phyloP scores from a whole-genome alignment of 2,329 filamentous ascomycete species.

The Colletotrichum tamarilloi region DNA sequence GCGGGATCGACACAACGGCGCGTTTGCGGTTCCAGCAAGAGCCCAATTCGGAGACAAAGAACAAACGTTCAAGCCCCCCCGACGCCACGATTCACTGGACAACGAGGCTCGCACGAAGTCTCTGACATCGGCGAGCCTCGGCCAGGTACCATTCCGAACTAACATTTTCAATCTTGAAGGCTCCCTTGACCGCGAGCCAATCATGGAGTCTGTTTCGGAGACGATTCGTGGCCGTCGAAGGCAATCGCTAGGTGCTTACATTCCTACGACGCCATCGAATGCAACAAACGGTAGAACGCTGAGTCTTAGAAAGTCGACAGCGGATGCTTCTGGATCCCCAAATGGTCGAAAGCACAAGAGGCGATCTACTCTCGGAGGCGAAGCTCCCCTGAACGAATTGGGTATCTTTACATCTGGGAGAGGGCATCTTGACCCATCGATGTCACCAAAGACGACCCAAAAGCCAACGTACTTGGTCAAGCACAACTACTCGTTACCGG shows the following conservation, averaged over 20 bases:
- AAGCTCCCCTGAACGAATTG: constrained; percentile 1
- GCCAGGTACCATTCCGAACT: constrained; percentile 30
- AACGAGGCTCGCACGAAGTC: constrained; percentile 34
- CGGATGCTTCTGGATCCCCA: background rate
- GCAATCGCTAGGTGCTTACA: constrained; percentile 34
- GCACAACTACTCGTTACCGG: constrained; percentile 35
- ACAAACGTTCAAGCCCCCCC: constrained; percentile 11
- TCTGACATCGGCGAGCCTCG: constrained; percentile 34
- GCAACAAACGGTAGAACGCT: background rate
- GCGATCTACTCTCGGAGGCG: constrained; percentile 13
- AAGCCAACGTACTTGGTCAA: constrained; percentile 40
- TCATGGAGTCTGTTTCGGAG: constrained; percentile 21
- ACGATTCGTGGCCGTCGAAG: constrained; percentile 18
- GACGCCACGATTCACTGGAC: constrained; percentile 10
- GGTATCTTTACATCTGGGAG: constrained; percentile 21
- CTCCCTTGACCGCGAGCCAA: constrained; percentile 18
- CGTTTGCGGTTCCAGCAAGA: constrained; percentile 29
- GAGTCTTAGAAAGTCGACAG: background rate
- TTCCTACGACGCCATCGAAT: constrained; percentile 22
- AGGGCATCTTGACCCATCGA: constrained; percentile 8
- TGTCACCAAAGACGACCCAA: constrained; percentile 33
- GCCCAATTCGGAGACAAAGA: constrained; percentile 35
- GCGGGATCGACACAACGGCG: constrained; percentile 32
- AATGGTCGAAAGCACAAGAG: constrained; percentile 5
- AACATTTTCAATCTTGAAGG: constrained; percentile 21